phyloP scores from a whole-genome alignment of 176 grass and related monocot genomes.

The Carex parvula region DNA sequence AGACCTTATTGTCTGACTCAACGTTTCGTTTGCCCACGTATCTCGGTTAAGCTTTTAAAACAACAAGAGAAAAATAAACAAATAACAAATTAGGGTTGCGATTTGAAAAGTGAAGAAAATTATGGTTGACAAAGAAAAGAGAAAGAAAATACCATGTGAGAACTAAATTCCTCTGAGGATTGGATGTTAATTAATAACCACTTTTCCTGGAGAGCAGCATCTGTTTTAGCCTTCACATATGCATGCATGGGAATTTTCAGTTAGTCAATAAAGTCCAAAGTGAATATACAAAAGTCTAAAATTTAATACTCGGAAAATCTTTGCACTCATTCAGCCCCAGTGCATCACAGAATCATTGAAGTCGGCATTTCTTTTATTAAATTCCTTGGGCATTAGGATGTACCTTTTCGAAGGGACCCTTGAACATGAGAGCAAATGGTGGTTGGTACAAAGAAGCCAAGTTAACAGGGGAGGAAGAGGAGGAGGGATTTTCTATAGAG shows the following conservation, averaged over 20 bases:
- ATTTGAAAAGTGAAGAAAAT: constrained; percentile 23
- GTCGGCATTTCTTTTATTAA: background rate
- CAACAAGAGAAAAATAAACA: constrained; percentile 17
- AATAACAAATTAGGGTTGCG: constrained; percentile 1
- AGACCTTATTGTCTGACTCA: constrained; percentile 77
- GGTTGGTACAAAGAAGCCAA: constrained; percentile 91
- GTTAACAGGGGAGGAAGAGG: constrained; percentile 49
- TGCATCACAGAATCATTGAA: background rate
- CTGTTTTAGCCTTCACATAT: constrained; percentile 73
- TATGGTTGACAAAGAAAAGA: background rate
- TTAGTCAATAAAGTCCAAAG: constrained; percentile 4
- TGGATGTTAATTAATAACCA: constrained; percentile 95
- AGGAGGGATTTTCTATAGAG: constrained; percentile 48
- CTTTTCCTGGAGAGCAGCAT: constrained; percentile 69
- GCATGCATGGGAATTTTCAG: background rate
- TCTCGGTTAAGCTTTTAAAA: constrained; percentile 84
- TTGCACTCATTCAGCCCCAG: constrained; percentile 9
- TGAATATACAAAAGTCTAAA: background rate
- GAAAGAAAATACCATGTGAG: constrained; percentile 72
- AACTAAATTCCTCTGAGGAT: constrained; percentile 80
- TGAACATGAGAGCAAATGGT: constrained; percentile 86
- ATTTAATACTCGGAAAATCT: background rate
- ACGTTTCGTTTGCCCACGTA: constrained; percentile 87
- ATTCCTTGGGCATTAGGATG: background rate
- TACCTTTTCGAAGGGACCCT: constrained; percentile 92